A percentile compares a stretch with the other conserved stretches of the same genome.
Evolutionary conservation across 2,329 filamentous ascomycete species (phyloP).

Genomic region (Alternaria tenuissima): DNA sequence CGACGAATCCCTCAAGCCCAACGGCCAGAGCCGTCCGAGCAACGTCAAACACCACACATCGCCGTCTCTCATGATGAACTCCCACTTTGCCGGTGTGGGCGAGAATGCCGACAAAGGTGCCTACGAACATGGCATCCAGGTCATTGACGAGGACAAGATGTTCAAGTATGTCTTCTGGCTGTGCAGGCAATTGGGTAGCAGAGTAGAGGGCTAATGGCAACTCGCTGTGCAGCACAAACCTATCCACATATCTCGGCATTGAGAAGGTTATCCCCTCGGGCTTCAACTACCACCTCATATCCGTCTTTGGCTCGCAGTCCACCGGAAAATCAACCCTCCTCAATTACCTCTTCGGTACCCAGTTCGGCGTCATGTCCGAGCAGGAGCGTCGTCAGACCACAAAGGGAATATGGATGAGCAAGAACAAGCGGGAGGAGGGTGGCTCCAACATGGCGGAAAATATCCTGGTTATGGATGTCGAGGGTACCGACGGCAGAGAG

Average conservation of each 20-base stretch:
- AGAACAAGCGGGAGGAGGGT: constrained; percentile 75
- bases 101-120: constrained; percentile 70
- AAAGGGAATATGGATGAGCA: constrained; percentile 99
- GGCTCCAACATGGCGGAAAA: constrained; percentile 85
- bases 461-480: constrained; percentile 98
- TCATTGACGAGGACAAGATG: constrained; percentile 93
- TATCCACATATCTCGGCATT: constrained; percentile 81
- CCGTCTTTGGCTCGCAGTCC: constrained; percentile 97
- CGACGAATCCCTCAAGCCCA: constrained; percentile 41
- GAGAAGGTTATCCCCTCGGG: constrained; percentile 85
- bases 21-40: constrained; percentile 47
- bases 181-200: background rate
- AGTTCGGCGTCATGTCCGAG: constrained; percentile 98
- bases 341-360: constrained; percentile 93
- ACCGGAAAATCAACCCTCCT: constrained; percentile 97
- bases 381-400: constrained; percentile 93
- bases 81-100: constrained; percentile 76
- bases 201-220: constrained; percentile 28
- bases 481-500: constrained; percentile 95
- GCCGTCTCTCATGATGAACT: constrained; percentile 69
- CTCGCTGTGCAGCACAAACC: constrained; percentile 66
- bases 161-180: constrained; percentile 77
- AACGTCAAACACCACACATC: constrained; percentile 53
- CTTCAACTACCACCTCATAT: constrained; percentile 99
- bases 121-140: constrained; percentile 94